Percentiles rank a stretch among this genome's conserved stretches.
Conservation (phyloP, 1,139 yeast species). For the Hemisphaericaspora xylofermentans region DNA sequence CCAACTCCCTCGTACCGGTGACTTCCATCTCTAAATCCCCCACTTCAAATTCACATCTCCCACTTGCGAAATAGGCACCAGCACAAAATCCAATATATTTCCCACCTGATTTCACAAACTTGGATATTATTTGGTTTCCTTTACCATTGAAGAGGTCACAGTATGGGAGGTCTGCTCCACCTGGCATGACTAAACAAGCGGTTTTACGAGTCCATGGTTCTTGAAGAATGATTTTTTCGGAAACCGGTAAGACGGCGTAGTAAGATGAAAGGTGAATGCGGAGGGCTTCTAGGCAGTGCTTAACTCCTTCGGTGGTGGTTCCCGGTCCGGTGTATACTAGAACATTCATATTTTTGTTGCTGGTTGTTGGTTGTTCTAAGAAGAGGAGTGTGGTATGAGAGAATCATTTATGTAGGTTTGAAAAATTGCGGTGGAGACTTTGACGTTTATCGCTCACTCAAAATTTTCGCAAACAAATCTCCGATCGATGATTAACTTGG, state of each 20-base stretch:
- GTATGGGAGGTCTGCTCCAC: constrained; percentile 93
- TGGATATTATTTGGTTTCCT: constrained; percentile 59
- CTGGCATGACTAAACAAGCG: constrained; percentile 81
- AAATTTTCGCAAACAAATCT: too few species aligned
- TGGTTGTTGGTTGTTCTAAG: background rate
- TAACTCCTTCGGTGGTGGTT: constrained; percentile 81
- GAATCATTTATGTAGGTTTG: too few species aligned
- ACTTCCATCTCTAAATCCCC: constrained; percentile 74
- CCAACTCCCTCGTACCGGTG: constrained; percentile 77
- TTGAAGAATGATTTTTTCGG: constrained; percentile 56
- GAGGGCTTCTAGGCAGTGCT: constrained; percentile 76
- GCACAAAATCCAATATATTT: constrained; percentile 86
- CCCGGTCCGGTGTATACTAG: constrained; percentile 85
- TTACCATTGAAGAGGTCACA: constrained; percentile 69
- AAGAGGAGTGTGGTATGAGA: too few species aligned
- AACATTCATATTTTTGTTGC: constrained; percentile 61
- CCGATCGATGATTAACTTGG: too few species aligned
- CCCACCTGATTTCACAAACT: constrained; percentile 79
- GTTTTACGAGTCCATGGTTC: constrained; percentile 93
- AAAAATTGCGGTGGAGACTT: too few species aligned
- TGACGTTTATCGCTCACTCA: too few species aligned
- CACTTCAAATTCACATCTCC: constrained; percentile 77
- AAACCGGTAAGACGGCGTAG: constrained; percentile 80
- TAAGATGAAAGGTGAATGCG: constrained; percentile 77
- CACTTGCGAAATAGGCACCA: constrained; percentile 89